phyloP scores from a whole-genome alignment of 2,329 filamentous ascomycete species.

The Nannizzia gypsea region DNA sequence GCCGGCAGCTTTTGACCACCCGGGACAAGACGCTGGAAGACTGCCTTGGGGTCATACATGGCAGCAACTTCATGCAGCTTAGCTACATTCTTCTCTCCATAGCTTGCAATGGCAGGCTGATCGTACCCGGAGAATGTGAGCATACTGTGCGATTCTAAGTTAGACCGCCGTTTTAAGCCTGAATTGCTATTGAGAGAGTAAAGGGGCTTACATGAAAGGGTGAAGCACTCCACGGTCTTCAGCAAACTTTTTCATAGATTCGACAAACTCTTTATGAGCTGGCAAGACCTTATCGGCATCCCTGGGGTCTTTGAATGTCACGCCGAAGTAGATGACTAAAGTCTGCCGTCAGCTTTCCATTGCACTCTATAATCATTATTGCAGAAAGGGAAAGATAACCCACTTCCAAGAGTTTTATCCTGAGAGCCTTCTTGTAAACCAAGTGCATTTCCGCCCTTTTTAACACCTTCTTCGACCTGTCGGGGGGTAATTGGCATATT shows the following conservation, averaged over 20 bases:
- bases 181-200: background rate
- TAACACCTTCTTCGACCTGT: constrained; percentile 2
- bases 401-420: constrained; percentile 2
- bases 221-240: constrained; percentile 1
- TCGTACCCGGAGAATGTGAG: constrained; percentile 8
- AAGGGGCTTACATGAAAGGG: background rate
- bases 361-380: too few relatives aligned
- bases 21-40: constrained; percentile 8
- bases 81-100: constrained; percentile 7
- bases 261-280: constrained; percentile 5
- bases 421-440: constrained; percentile 3
- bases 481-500: constrained; percentile 9
- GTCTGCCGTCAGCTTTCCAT: background rate
- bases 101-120: constrained; percentile 9
- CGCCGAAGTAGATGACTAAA: constrained; percentile 6
- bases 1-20: constrained; percentile 9
- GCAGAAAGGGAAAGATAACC: background rate
- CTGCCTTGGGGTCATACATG: constrained; percentile 6
- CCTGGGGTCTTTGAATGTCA: constrained; percentile 2
- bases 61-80: background rate
- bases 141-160: background rate
- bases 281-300: background rate
- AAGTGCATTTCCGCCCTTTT: constrained; percentile 8
- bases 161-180: background rate
- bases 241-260: constrained; percentile 4